phyloP scores from a whole-genome alignment of 495 filamentous ascomycete genomes.

The Parmelia sp. region DNA sequence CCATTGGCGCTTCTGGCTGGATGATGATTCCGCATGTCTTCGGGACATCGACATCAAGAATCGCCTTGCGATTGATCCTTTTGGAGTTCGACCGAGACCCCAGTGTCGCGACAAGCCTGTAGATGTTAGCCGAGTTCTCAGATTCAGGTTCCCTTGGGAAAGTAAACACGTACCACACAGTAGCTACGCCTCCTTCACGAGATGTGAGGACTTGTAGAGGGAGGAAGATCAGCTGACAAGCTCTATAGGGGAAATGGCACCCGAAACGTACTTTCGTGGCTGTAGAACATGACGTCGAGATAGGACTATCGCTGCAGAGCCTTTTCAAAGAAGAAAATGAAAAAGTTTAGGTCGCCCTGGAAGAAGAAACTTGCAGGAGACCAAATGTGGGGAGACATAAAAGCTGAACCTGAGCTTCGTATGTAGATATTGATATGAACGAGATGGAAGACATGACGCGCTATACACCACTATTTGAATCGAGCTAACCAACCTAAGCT shows the following conservation, averaged over 20 bases:
- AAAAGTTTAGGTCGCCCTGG: background rate
- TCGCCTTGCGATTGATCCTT: constrained; percentile 78
- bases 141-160: background rate
- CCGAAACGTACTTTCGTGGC: constrained; percentile 66
- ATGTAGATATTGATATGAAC: background rate
- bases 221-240: constrained; percentile 24
- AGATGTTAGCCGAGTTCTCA: background rate
- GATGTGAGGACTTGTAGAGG: constrained; percentile 63
- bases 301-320: background rate
- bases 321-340: background rate
- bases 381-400: background rate
- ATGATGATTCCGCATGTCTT: constrained; percentile 84
- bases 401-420: background rate
- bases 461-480: background rate
- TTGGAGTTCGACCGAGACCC: constrained; percentile 65
- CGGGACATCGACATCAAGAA: constrained; percentile 76
- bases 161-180: constrained; percentile 75
- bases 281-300: constrained; percentile 71
- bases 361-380: background rate
- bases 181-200: constrained; percentile 84
- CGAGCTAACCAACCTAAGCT: background rate
- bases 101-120: constrained; percentile 86
- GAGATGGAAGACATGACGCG: background rate
- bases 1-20: constrained; percentile 79
- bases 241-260: background rate